A percentile compares a stretch with the other conserved stretches of the same genome.
phyloP scores from a whole-genome alignment of 2,329 filamentous ascomycete species.

The Botrytis paeoniae region DNA sequence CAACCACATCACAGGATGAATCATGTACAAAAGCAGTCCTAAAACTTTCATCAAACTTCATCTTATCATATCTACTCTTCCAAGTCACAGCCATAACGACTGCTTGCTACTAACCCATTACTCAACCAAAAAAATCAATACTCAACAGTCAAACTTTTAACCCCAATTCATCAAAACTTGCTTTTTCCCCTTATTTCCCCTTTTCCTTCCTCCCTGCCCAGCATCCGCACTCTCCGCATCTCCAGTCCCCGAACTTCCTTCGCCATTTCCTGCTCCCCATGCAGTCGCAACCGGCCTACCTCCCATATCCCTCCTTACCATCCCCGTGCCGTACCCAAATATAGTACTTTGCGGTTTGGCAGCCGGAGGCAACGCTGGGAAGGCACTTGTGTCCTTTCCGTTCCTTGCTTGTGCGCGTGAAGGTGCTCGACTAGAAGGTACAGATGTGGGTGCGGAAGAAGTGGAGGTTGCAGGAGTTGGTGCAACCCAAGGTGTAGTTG shows the following conservation, averaged over 20 bases:
- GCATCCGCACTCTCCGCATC: constrained; percentile 23
- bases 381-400: constrained; percentile 54
- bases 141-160: background rate
- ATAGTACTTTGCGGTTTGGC: constrained; percentile 64
- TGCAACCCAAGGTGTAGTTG: constrained; percentile 38
- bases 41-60: background rate
- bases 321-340: constrained; percentile 57
- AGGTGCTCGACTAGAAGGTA: constrained; percentile 24
- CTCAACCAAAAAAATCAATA: background rate
- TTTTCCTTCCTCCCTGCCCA: constrained; percentile 47
- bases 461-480: constrained; percentile 39
- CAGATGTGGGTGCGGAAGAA: constrained; percentile 28
- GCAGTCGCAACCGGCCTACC: constrained; percentile 31
- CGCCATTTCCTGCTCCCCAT: constrained; percentile 33
- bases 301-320: constrained; percentile 52
- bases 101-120: background rate
- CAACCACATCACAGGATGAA: background rate
- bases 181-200: constrained; percentile 58
- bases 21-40: background rate
- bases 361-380: constrained; percentile 78
- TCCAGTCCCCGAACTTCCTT: constrained; percentile 24
- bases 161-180: constrained; percentile 47
- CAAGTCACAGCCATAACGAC: background rate
- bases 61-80: background rate
- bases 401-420: constrained; percentile 12